Conservation (phyloP, 305 asterid species). For the Lippia alba region DNA sequence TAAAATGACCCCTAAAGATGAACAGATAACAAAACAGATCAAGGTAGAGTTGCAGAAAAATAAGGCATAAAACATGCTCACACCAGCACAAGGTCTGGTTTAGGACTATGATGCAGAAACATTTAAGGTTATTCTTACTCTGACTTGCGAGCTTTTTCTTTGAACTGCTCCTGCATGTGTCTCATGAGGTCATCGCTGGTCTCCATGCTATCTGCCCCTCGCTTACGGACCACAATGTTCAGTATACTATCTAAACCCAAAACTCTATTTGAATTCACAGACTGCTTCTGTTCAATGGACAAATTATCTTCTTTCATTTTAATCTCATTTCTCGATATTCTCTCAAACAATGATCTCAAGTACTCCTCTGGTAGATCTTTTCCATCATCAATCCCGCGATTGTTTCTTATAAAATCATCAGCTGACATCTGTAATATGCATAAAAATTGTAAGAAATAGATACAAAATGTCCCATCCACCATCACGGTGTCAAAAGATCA, state of each 20-base stretch:
- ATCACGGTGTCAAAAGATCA: slow-evolving; percentile 29
- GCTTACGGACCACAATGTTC: slow-evolving; percentile 88
- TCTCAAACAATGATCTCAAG: slow-evolving; percentile 86
- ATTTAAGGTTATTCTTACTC: slow-evolving; percentile 70
- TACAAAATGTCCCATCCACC: slow-evolving; percentile 17
- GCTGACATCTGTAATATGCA: slow-evolving; percentile 79
- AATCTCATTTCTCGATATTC: slow-evolving; percentile 93
- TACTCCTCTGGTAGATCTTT: slow-evolving; percentile 95
- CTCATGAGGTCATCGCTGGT: slow-evolving; percentile 92
- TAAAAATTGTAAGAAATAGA: slow-evolving; percentile 30
- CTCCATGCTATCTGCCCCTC: slow-evolving; percentile 88
- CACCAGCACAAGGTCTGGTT: slow-evolving; percentile 23
- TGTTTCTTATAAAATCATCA: slow-evolving; percentile 94
- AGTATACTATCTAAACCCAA: slow-evolving; percentile 89
- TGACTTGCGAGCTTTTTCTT: slow-evolving; percentile 98
- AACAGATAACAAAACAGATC: slow-evolving; percentile 24
- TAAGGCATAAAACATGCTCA: slow-evolving; percentile 28
- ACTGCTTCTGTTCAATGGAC: slow-evolving; percentile 87
- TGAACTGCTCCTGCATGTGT: slow-evolving; percentile 99
- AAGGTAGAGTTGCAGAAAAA: slow-evolving; percentile 19
- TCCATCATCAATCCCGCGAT: slow-evolving; percentile 99
- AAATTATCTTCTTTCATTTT: slow-evolving; percentile 97
- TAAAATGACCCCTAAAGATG: slow-evolving; percentile 21
- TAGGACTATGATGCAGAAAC: slow-evolving; percentile 33
- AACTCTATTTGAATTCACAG: slow-evolving; percentile 76